Percentiles rank a stretch among this genome's conserved stretches.
These are phyloP conservation scores for Myxozyma neotropica DNA, from an alignment of 805 yeast genomes.

Conservation along the genomic window DNA sequence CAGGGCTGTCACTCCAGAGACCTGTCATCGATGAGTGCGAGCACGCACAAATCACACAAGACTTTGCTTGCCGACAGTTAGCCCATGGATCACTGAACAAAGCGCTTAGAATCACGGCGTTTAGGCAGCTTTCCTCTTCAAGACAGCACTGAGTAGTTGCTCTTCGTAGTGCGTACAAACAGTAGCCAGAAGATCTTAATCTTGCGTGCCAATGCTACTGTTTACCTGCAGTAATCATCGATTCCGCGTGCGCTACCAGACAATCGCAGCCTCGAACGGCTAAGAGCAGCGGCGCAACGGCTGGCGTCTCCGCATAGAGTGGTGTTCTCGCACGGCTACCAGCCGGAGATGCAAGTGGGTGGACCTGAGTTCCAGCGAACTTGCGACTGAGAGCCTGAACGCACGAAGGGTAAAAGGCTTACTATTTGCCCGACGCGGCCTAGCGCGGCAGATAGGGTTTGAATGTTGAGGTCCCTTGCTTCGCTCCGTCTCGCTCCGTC, in stretches of 20 bases:
- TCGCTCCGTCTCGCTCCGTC: not conserved
- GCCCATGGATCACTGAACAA: too few species aligned
- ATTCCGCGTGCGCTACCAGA: not conserved
- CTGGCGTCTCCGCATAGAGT: not conserved
- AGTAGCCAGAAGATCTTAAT: too few species aligned
- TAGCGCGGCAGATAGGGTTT: not conserved
- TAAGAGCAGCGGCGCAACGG: too few species aligned
- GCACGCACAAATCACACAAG: not conserved
- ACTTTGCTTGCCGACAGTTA: not conserved
- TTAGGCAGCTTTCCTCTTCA: too few species aligned
- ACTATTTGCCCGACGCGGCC: not conserved
- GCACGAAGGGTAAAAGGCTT: not conserved
- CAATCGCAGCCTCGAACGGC: not conserved
- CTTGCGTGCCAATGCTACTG: too few species aligned
- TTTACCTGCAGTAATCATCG: too few species aligned
- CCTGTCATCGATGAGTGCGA: not conserved
- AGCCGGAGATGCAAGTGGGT: too few species aligned
- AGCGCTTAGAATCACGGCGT: too few species aligned
- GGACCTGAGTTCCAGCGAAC: not conserved
- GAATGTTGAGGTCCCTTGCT: constrained; percentile 7
- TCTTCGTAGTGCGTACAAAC: too few species aligned
- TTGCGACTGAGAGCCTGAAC: not conserved
- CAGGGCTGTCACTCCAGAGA: not conserved
- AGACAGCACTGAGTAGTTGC: too few species aligned
- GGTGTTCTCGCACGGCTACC: not conserved